Evolutionary conservation across 1,284 basidiomycete genomes (phyloP).

Genomic region (Naganishia liquefaciens): DNA sequence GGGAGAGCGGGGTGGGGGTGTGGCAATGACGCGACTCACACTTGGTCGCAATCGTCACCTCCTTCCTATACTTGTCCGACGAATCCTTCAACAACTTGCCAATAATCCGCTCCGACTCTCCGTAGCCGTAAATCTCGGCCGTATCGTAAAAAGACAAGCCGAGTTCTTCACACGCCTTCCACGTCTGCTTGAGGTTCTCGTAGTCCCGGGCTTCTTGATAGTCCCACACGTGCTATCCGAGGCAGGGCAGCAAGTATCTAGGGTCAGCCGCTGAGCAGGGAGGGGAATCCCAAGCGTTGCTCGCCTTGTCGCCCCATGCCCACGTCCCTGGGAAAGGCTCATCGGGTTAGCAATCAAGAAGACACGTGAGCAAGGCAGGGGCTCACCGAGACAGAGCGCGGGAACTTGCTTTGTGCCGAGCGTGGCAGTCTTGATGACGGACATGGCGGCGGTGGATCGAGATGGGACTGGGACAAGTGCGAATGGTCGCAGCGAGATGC

Average conservation of each 20-base stretch:
- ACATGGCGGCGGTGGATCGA: background rate
- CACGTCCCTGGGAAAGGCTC: conserved; percentile 19
- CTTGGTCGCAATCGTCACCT: conserved; percentile 45
- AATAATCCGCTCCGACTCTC: conserved; percentile 46
- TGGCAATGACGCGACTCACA: conserved; percentile 38
- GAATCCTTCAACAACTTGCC: conserved; percentile 43
- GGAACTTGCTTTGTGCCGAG: conserved; percentile 31
- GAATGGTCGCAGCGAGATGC: too few species aligned
- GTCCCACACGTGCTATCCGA: conserved; percentile 36
- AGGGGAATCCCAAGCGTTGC: background rate
- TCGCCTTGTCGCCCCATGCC: conserved; percentile 36
- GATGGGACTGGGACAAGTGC: too few species aligned
- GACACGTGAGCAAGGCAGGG: background rate
- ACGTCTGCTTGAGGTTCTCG: conserved; percentile 42
- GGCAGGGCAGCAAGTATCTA: background rate
- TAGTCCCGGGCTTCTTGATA: conserved; percentile 43
- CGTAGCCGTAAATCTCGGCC: conserved; percentile 39
- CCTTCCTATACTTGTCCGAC: conserved; percentile 39
- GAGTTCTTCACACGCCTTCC: conserved; percentile 38
- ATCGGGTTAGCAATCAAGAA: background rate
- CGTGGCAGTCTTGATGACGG: conserved; percentile 26
- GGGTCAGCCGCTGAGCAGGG: background rate
- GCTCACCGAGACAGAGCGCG: conserved; percentile 29
- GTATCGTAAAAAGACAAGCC: conserved; percentile 50
- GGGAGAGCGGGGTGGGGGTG: too few species aligned